Conservation (phyloP, 805 yeast species). For the Diddensiella santjacobensis region DNA sequence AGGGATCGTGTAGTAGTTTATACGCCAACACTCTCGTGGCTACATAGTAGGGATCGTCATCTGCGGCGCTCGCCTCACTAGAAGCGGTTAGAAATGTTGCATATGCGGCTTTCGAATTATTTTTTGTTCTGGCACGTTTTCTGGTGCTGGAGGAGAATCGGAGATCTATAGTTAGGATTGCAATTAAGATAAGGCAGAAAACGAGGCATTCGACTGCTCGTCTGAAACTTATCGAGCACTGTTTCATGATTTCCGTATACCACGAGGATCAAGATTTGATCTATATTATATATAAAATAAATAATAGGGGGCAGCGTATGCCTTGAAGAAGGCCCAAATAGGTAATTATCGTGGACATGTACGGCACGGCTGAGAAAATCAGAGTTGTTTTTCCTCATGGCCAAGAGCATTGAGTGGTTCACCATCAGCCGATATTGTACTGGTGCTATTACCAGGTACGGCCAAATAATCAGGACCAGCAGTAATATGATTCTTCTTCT, state of each 20-base stretch:
- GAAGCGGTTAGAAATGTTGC: neutral
- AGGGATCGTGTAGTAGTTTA: constrained; percentile 10
- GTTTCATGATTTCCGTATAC: neutral
- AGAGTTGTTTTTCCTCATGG: too few species aligned
- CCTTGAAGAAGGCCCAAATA: neutral
- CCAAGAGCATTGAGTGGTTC: too few species aligned
- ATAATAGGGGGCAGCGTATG: too few species aligned
- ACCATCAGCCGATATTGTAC: too few species aligned
- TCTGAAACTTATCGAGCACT: neutral
- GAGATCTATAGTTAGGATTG: neutral
- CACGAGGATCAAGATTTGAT: too few species aligned
- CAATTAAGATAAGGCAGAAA: neutral
- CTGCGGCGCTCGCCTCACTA: neutral
- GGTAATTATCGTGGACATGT: too few species aligned
- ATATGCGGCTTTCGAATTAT: neutral
- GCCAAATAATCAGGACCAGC: neutral
- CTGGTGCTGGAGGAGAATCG: neutral
- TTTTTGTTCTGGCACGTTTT: neutral
- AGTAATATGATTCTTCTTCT: neutral
- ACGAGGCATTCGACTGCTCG: neutral
- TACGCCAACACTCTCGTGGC: constrained; percentile 8
- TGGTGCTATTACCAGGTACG: too few species aligned
- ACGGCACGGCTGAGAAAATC: too few species aligned
- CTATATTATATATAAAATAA: too few species aligned
- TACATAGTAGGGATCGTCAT: neutral